A percentile compares a stretch with the other conserved stretches of the same genome.
Evolutionary conservation across 1,139 yeast genomes (phyloP).

Genomic region (Scheffersomyces insectosa): DNA sequence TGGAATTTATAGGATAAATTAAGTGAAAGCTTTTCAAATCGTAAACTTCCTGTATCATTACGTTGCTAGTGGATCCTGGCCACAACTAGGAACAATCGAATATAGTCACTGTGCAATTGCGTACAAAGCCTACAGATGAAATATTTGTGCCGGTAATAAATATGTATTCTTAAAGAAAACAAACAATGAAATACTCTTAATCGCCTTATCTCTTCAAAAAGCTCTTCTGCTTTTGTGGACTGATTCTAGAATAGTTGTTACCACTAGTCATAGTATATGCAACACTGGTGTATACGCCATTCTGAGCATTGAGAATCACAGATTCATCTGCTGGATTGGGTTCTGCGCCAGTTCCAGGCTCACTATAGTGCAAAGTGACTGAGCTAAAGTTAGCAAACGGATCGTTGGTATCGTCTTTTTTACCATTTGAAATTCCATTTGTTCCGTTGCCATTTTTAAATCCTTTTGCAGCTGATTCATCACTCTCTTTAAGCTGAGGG

Average conservation of each 20-base stretch:
- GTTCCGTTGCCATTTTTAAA: conserved; percentile 1
- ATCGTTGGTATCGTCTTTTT: conserved; percentile 45
- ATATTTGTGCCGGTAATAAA: too few species aligned
- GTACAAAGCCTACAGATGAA: too few species aligned
- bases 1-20: too few species aligned
- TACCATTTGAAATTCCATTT: not conserved
- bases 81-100: too few species aligned
- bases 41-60: too few species aligned
- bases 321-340: conserved; percentile 36
- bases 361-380: conserved; percentile 81
- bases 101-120: too few species aligned
- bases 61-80: too few species aligned
- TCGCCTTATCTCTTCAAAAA: conserved; percentile 22
- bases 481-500: conserved; percentile 24
- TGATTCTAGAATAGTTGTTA: conserved; percentile 8
- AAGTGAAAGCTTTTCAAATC: too few species aligned
- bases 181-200: too few species aligned
- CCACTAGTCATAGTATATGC: conserved; percentile 57
- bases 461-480: conserved; percentile 18
- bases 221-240: conserved; percentile 36
- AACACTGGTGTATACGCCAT: conserved; percentile 61
- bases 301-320: conserved; percentile 43
- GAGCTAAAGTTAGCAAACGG: conserved; percentile 90
- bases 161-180: too few species aligned
- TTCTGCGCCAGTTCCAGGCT: conserved; percentile 21